These are phyloP conservation scores for Cucumis variabilis DNA, from an alignment of 331 rosid species.

Conservation along the genomic window DNA sequence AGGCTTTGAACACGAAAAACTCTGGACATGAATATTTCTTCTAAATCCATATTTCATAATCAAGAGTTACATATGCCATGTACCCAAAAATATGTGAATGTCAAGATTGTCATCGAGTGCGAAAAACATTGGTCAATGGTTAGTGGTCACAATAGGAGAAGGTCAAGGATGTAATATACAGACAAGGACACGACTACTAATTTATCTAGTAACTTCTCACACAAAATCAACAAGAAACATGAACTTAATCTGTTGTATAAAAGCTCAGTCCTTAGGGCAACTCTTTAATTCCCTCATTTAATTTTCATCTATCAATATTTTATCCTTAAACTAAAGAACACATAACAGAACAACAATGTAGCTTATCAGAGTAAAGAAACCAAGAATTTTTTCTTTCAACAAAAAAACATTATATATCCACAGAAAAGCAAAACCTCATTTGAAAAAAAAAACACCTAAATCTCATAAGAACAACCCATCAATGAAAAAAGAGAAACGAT, in stretches of 20 bases:
- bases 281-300: neutral
- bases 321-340: neutral
- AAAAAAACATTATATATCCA: neutral
- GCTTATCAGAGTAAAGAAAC: conserved; percentile 10
- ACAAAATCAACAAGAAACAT: no score
- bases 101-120: conserved; percentile 15
- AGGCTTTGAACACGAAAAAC: conserved; percentile 84
- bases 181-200: no score
- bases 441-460: neutral
- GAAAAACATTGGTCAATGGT: neutral
- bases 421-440: neutral
- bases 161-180: no score
- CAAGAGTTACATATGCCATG: conserved; percentile 29
- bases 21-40: no score
- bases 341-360: conserved; percentile 20
- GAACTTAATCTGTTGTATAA: neutral
- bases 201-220: no score
- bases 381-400: neutral
- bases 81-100: no score
- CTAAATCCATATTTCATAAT: no score
- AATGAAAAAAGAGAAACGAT: neutral
- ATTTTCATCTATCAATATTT: neutral
- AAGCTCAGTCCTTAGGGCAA: neutral
- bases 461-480: neutral
- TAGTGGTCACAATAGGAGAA: no score